Percentiles rank a stretch among this genome's conserved stretches.
Conservation (phyloP, 2,329 filamentous ascomycete species). For the Ascochyta pisi region DNA sequence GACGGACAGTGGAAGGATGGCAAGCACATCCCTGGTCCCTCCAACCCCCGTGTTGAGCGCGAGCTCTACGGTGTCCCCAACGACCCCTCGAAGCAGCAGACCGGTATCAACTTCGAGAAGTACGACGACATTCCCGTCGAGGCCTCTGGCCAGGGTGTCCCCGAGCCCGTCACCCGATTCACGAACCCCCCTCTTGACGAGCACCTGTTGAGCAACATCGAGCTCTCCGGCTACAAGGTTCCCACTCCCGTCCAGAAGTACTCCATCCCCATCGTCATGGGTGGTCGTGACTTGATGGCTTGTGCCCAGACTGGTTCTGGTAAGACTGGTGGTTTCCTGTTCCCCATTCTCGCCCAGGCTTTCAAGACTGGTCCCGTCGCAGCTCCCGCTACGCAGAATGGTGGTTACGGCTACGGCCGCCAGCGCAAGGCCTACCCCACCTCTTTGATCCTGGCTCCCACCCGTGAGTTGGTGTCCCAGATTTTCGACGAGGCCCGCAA, state of each 20-base stretch:
- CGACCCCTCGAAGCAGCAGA: conserved; percentile 93
- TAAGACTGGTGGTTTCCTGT: conserved; percentile 99
- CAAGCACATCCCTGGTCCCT: conserved; percentile 90
- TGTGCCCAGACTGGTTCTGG: conserved; percentile 99
- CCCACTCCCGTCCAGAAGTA: conserved; percentile 99
- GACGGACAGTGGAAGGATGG: conserved; percentile 97
- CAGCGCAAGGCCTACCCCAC: conserved; percentile 98
- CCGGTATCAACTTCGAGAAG: conserved; percentile 99
- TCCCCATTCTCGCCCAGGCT: conserved; percentile 98
- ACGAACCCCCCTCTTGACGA: conserved; percentile 94
- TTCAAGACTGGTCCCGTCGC: conserved; percentile 86
- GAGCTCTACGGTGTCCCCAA: conserved; percentile 92
- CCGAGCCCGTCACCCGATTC: conserved; percentile 89
- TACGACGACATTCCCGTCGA: conserved; percentile 99
- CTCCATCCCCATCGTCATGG: conserved; percentile 98
- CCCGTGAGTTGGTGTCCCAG: conserved; percentile 97
- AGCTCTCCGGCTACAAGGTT: conserved; percentile 90
- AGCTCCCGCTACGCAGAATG: conserved; percentile 67
- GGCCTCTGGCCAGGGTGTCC: conserved; percentile 91
- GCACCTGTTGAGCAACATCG: conserved; percentile 91
- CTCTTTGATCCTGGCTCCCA: conserved; percentile 92
- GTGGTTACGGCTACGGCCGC: conserved; percentile 75
- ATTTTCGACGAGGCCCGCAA: conserved; percentile 98
- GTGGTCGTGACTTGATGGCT: conserved; percentile 97
- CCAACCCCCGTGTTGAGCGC: conserved; percentile 89